Evolutionary conservation across 176 grass and related monocot genomes (phyloP).

Genomic region (Saccharum spontaneum): DNA sequence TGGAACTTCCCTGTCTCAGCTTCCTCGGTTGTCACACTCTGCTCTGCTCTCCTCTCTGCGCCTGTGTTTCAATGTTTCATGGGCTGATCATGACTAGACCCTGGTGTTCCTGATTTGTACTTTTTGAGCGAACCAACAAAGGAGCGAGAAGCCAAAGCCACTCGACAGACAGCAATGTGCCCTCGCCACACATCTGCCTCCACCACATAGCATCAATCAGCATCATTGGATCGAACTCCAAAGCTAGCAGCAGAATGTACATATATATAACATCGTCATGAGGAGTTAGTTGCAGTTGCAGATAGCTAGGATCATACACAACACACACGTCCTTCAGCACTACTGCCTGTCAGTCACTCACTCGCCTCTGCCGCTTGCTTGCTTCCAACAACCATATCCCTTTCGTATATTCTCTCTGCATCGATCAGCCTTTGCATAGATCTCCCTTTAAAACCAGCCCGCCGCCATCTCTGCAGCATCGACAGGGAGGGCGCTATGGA

Average conservation of each 20-base stretch:
- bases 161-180: background rate
- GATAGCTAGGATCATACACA: background rate
- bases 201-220: slow-evolving; percentile 12
- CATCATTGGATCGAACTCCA: slow-evolving; percentile 42
- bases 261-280: background rate
- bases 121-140: slow-evolving; percentile 51
- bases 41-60: background rate
- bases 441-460: background rate
- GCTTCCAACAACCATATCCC: background rate
- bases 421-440: background rate
- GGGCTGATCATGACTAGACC: slow-evolving; percentile 44
- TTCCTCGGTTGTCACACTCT: background rate
- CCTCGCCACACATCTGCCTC: slow-evolving; percentile 14
- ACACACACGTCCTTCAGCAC: background rate
- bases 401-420: background rate
- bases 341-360: background rate
- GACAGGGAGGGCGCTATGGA: background rate
- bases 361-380: background rate
- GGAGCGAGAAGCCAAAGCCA: background rate
- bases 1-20: slow-evolving; percentile 40
- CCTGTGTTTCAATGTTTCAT: background rate
- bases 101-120: slow-evolving; percentile 18
- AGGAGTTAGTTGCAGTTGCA: background rate
- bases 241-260: slow-evolving; percentile 29
- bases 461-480: background rate